Evolutionary conservation across 2,329 filamentous ascomycete genomes (phyloP).

Genomic region (Aspergillus aculeatinus): DNA sequence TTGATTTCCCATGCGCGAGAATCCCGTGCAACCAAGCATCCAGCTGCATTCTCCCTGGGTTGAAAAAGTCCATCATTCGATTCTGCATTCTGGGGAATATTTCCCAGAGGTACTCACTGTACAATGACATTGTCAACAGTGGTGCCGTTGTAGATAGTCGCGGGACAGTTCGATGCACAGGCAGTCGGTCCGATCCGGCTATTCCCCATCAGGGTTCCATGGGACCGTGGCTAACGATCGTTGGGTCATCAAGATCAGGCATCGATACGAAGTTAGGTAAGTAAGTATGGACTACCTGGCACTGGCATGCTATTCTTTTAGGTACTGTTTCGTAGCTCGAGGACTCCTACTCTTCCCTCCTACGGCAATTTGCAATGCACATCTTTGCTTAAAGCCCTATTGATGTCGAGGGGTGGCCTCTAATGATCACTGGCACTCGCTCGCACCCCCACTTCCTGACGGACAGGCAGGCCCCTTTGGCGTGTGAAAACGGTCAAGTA

Average conservation of each 20-base stretch:
- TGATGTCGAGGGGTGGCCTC: background rate
- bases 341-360: background rate
- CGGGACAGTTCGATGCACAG: background rate
- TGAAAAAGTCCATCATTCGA: background rate
- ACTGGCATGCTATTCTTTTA: no score
- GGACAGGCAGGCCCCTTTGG: background rate
- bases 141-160: background rate
- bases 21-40: background rate
- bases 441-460: background rate
- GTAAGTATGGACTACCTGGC: background rate
- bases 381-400: background rate
- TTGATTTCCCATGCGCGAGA: background rate
- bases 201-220: slow-evolving; percentile 15
- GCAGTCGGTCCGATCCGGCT: slow-evolving; percentile 22
- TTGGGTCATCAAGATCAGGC: slow-evolving; percentile 12
- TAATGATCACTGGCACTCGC: background rate
- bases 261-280: slow-evolving; percentile 4
- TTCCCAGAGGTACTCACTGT: background rate
- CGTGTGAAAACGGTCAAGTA: background rate
- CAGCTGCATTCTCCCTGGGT: background rate
- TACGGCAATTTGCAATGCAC: background rate
- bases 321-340: background rate
- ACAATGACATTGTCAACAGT: background rate
- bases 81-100: no score
- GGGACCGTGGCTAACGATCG: slow-evolving; percentile 6